phyloP scores from a whole-genome alignment of 441 rosid species.

The Biscutella laevigata region DNA sequence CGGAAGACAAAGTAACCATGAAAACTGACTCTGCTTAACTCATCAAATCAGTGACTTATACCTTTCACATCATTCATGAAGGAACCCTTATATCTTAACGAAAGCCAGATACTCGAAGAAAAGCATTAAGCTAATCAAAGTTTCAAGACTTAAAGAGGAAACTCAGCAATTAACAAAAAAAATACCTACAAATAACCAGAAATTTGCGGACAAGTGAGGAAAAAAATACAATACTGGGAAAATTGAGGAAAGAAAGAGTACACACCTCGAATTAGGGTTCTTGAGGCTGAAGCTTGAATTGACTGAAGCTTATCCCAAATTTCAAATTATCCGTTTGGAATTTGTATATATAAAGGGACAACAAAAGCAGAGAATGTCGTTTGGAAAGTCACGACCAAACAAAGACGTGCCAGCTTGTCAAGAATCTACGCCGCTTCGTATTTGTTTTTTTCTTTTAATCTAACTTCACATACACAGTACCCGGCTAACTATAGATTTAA shows the following conservation, averaged over 20 bases:
- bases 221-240: no score
- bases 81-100: neutral
- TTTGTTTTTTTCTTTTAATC: neutral
- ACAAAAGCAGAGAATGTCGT: constrained; percentile 16
- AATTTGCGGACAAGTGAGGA: no score
- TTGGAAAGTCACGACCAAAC: constrained; percentile 6
- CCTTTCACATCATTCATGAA: neutral
- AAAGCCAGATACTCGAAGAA: neutral
- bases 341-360: neutral
- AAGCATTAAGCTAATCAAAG: neutral
- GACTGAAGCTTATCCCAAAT: no score
- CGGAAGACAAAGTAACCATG: neutral
- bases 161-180: neutral
- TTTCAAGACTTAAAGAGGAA: neutral
- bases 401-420: constrained; percentile 25
- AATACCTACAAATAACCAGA: neutral
- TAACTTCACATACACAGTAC: no score
- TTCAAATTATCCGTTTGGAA: neutral
- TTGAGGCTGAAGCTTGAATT: constrained; percentile 7
- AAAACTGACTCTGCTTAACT: neutral
- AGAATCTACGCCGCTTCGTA: constrained; percentile 10
- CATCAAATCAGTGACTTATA: neutral
- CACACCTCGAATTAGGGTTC: constrained; percentile 24
- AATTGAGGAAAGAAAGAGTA: neutral
- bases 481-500: no score